A percentile compares a stretch with the other conserved stretches of the same genome.
phyloP scores from a whole-genome alignment of 768 basidiomycete genomes.

The Termitomyces sp. region DNA sequence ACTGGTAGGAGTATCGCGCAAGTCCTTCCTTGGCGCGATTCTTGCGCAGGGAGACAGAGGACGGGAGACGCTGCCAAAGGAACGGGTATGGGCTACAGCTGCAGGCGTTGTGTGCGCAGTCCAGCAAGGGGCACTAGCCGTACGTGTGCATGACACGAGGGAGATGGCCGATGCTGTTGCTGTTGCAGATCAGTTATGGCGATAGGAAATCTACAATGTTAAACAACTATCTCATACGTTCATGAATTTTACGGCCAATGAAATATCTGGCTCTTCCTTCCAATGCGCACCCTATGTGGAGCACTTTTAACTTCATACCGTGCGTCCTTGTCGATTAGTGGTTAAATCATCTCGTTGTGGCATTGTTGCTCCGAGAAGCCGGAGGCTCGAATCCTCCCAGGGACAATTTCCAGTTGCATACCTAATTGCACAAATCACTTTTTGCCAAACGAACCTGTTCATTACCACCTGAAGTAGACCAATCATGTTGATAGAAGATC shows the following conservation, averaged over 20 bases:
- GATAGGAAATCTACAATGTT: slow-evolving; percentile 1
- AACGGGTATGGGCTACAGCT: slow-evolving; percentile 78
- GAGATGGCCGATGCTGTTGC: slow-evolving; percentile 74
- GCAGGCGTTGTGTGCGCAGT: slow-evolving; percentile 72
- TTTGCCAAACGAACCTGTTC: no score
- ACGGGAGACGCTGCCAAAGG: slow-evolving; percentile 56
- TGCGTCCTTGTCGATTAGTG: neutral
- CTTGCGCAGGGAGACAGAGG: slow-evolving; percentile 52
- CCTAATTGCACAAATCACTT: no score
- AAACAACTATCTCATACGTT: neutral
- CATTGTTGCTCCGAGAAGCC: neutral
- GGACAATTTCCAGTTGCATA: no score
- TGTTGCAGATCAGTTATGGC: slow-evolving; percentile 64
- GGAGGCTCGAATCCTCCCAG: slow-evolving; percentile 3
- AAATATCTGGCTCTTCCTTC: no score
- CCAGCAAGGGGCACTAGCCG: slow-evolving; percentile 67
- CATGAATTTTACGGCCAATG: no score
- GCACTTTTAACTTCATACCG: no score
- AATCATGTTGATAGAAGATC: slow-evolving; percentile 41
- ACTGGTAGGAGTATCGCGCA: slow-evolving; percentile 79
- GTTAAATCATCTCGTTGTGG: slow-evolving; percentile 9
- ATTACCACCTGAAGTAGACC: no score
- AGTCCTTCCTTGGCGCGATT: slow-evolving; percentile 78
- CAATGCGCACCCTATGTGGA: no score
- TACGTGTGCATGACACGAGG: slow-evolving; percentile 80